Conservation (phyloP, 2,329 filamentous ascomycete genomes). For the Decorospora gaudefroyi region DNA sequence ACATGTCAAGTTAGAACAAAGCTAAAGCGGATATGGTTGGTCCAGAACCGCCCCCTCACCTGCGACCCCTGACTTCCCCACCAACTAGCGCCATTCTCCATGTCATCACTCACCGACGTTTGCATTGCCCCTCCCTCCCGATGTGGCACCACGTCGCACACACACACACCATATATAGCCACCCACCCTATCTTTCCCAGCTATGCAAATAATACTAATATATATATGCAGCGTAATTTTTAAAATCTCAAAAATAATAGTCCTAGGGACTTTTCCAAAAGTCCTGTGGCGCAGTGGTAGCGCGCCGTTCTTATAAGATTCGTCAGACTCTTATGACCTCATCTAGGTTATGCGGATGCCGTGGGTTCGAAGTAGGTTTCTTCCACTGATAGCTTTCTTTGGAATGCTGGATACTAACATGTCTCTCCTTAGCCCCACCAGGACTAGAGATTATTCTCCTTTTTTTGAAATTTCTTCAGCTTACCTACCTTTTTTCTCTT, state of each 20-base stretch:
- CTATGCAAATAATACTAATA: neutral
- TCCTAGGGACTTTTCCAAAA: slow-evolving; percentile 25
- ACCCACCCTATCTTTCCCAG: too few relatives aligned
- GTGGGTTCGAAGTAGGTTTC: slow-evolving; percentile 45
- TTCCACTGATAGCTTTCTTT: slow-evolving; percentile 4
- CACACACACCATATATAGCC: too few relatives aligned
- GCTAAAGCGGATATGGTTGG: slow-evolving; percentile 23
- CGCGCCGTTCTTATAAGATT: slow-evolving; percentile 55
- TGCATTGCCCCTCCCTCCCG: slow-evolving; percentile 11
- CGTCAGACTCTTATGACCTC: slow-evolving; percentile 44
- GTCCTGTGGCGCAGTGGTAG: slow-evolving; percentile 56
- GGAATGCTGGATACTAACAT: too few relatives aligned
- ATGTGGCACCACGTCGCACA: neutral
- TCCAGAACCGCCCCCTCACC: slow-evolving; percentile 12
- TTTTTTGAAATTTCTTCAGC: too few relatives aligned
- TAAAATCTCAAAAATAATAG: slow-evolving; percentile 20
- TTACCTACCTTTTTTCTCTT: too few relatives aligned
- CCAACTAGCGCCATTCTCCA: slow-evolving; percentile 8
- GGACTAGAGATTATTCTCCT: slow-evolving; percentile 11
- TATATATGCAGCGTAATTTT: slow-evolving; percentile 5
- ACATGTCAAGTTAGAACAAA: slow-evolving; percentile 11
- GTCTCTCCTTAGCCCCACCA: slow-evolving; percentile 13
- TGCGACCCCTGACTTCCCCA: slow-evolving; percentile 8
- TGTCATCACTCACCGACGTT: slow-evolving; percentile 16
- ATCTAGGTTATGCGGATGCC: slow-evolving; percentile 52